phyloP scores from a whole-genome alignment of 2,329 filamentous ascomycete species.

The Scopulariopsis brevicaulis region DNA sequence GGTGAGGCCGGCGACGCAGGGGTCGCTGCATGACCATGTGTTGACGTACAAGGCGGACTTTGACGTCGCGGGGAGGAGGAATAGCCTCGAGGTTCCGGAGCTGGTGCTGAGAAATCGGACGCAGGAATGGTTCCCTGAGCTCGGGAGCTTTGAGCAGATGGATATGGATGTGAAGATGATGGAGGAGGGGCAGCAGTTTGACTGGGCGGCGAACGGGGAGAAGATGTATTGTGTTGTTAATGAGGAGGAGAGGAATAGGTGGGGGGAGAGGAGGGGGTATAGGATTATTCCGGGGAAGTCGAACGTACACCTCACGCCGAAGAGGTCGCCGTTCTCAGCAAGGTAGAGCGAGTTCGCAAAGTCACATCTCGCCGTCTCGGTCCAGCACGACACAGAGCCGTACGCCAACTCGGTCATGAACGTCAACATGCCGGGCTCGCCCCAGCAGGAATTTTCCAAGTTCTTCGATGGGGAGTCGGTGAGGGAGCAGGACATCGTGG shows the following conservation, averaged over 20 bases:
- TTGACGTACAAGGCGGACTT: slow-evolving; percentile 28
- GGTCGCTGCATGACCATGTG: slow-evolving; percentile 25
- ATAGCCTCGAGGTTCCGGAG: slow-evolving; percentile 21
- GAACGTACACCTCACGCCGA: slow-evolving; percentile 28
- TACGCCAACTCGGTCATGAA: slow-evolving; percentile 26
- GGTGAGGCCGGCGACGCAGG: slow-evolving; percentile 19
- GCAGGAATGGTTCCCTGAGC: slow-evolving; percentile 24
- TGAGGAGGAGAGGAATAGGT: slow-evolving; percentile 29
- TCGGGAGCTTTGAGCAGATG: slow-evolving; percentile 21
- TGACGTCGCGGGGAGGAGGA: slow-evolving; percentile 21
- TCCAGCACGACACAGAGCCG: slow-evolving; percentile 30
- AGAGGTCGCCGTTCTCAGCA: slow-evolving; percentile 26
- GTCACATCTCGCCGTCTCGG: slow-evolving; percentile 32
- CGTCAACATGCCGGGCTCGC: slow-evolving; percentile 23
- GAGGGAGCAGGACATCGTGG: slow-evolving; percentile 23
- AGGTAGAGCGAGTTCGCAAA: slow-evolving; percentile 28
- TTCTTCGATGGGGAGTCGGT: slow-evolving; percentile 20
- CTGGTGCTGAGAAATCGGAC: slow-evolving; percentile 17
- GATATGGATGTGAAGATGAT: slow-evolving; percentile 13
- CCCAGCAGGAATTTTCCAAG: slow-evolving; percentile 31
- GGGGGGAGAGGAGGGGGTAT: slow-evolving; percentile 34
- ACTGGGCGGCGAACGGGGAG: slow-evolving; percentile 29
- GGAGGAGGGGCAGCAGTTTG: slow-evolving; percentile 14
- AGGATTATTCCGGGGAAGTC: slow-evolving; percentile 23
- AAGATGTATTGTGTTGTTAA: slow-evolving; percentile 33